A percentile compares a stretch with the other conserved stretches of the same genome.
phyloP scores from a whole-genome alignment of 495 filamentous ascomycete genomes.

The Tuber umbilicatum region DNA sequence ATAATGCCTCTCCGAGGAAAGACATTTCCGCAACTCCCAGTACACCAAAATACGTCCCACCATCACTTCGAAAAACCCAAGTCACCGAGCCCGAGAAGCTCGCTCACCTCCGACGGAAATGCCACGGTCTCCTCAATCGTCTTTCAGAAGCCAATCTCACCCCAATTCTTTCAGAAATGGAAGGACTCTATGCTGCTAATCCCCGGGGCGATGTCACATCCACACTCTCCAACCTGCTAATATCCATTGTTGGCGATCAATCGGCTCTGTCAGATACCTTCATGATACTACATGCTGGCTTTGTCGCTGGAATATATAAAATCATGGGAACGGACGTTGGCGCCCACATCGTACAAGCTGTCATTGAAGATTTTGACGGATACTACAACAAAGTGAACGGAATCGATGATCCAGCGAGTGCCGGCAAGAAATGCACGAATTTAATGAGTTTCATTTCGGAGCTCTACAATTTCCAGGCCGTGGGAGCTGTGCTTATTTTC shows the following conservation, averaged over 20 bases:
- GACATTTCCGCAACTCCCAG: slow-evolving; percentile 39
- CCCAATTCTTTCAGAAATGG: slow-evolving; percentile 70
- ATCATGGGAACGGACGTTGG: slow-evolving; percentile 80
- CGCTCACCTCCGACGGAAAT: slow-evolving; percentile 64
- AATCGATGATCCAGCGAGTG: slow-evolving; percentile 45
- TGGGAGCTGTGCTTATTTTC: slow-evolving; percentile 75
- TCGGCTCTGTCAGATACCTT: slow-evolving; percentile 76
- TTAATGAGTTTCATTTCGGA: slow-evolving; percentile 76
- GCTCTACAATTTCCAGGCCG: slow-evolving; percentile 84
- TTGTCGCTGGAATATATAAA: slow-evolving; percentile 81
- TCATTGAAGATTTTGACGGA: slow-evolving; percentile 62
- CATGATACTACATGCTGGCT: slow-evolving; percentile 82
- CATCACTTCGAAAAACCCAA: slow-evolving; percentile 62
- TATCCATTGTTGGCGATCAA: slow-evolving; percentile 68
- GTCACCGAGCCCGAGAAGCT: slow-evolving; percentile 62
- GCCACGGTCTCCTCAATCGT: slow-evolving; percentile 84
- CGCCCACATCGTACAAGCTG: slow-evolving; percentile 68
- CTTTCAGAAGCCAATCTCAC: slow-evolving; percentile 83
- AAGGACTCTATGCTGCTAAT: slow-evolving; percentile 72
- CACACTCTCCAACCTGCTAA: slow-evolving; percentile 63
- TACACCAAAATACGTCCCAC: slow-evolving; percentile 70
- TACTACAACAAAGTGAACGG: slow-evolving; percentile 49
- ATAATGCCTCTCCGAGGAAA: slow-evolving; percentile 36
- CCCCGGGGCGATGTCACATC: slow-evolving; percentile 78
- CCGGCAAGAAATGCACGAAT: slow-evolving; percentile 65